These are phyloP conservation scores for Xylaria polymorpha DNA, from an alignment of 2,329 filamentous ascomycete genomes.

Conservation along the genomic window DNA sequence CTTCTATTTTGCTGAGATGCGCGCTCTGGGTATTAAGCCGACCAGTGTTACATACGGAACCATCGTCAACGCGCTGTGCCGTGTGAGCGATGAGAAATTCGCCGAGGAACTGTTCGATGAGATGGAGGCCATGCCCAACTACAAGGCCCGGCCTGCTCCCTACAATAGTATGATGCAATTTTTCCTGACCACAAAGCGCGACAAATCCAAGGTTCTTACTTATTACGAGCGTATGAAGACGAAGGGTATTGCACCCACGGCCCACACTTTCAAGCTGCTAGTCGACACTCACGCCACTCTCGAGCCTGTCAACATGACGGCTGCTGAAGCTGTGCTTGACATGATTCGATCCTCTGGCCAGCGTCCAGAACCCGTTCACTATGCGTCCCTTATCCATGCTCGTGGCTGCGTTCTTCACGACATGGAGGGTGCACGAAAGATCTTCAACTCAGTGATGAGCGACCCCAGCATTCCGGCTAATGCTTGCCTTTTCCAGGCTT, in stretches of 20 bases:
- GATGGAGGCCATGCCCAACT: constrained; percentile 99
- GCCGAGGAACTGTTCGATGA: constrained; percentile 98
- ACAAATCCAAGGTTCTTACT: constrained; percentile 89
- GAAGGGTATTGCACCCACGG: constrained; percentile 87
- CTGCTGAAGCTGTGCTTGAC: constrained; percentile 84
- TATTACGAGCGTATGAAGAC: constrained; percentile 96
- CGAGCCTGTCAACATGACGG: constrained; percentile 88
- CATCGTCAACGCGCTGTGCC: constrained; percentile 96
- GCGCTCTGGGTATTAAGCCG: constrained; percentile 88
- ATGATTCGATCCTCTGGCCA: constrained; percentile 80
- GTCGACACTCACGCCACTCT: constrained; percentile 95
- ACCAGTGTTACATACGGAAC: constrained; percentile 98
- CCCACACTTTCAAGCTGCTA: constrained; percentile 97
- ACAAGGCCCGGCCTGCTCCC: constrained; percentile 95
- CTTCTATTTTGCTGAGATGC: constrained; percentile 99
- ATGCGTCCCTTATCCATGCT: constrained; percentile 93
- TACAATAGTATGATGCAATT: constrained; percentile 99
- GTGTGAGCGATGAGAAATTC: constrained; percentile 97
- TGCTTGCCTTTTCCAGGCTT: constrained; percentile 91
- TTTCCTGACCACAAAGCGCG: constrained; percentile 96
- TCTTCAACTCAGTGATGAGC: constrained; percentile 84
- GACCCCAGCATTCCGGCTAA: constrained; percentile 76
- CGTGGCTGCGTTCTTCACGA: constrained; percentile 95
- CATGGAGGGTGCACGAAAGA: constrained; percentile 80
- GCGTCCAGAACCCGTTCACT: constrained; percentile 90